Evolutionary conservation across 2,329 filamentous ascomycete species (phyloP), one percentile per base, ranked within the genome.

Genomic region (Penicillium sp.): DNA sequence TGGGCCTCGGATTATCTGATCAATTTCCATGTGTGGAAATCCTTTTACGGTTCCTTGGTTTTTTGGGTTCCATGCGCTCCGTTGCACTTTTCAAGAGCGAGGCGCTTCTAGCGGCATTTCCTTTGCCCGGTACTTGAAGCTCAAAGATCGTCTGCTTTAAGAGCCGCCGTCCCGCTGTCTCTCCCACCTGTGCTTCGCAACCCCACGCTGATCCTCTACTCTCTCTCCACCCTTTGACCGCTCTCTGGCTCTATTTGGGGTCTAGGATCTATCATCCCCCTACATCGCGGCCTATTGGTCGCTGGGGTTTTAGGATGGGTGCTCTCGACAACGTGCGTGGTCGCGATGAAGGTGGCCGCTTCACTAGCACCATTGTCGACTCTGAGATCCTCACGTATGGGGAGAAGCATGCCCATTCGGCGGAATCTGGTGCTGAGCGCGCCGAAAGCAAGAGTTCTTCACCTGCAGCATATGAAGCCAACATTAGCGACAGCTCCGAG

Each of bases 271-370:
- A 49, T 36, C 8, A 7, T 29, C 24, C 24, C 18, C 34, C 21
- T 39, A 3, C 21, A 47, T 18, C n/a, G 21, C n/a, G 21, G 18
- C 45, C 34, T 24, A 34, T 18, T 16, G 4, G 24, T 36, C 24
- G 38, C 12, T 31, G 34, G 33, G n/a, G 18, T 43, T 29, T n/a
- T 28, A 38, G 15, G 13, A 60, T 60, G 58, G 58, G 58, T 47
- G 51, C 34, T 13, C 45, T 54, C 21, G 55, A 58, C 23, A 31
- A 45, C 23, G 24, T 56, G n/a, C 43, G 53, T 29, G 58, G 55
- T 41, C 58, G 58, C 9, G 49, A 58, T 28, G 57, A 60, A 24
- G 49, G 43, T 36, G 55, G 53, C 5, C 44, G 56, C 18, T 15
- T 56, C 24, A 48, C 53, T n/a, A 41, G 45, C 15, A 38, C 39